Base-by-base conservation (phyloP, 2,329 filamentous ascomycete species). In the Diplodia mutila region DNA sequence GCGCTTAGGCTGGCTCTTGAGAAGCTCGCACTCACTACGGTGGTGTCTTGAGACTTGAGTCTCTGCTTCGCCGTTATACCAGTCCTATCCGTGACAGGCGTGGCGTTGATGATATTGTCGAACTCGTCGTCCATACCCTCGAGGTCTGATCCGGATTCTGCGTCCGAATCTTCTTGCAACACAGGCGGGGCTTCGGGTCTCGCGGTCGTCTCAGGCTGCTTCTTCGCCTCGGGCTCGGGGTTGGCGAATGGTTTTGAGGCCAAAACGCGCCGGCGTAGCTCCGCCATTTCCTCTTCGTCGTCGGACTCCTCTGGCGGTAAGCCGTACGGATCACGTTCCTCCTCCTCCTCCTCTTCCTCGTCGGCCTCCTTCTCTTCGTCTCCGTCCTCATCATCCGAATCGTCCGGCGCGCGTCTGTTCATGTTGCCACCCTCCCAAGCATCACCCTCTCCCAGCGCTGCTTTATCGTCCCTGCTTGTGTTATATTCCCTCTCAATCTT, bases 361-460 rank as follows among this genome's bases (percentile, higher is more conserved):
- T 84, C 82, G 0, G 84, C 78, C 4, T 80, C 79, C 67, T 76
- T 69, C 61, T 77, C 53, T 49, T 76, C 77, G 3, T 79, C 76
- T 69, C 82, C 82, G 6, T 86, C 85, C 1, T 88, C 87, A 4
- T 88, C 85, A 7, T 77, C 75, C n/a, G 78, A 75, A 67, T 80
- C 72, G 66, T 79, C 74, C 70, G 80, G 73, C 70, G 75, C 79
- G 73, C 86, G 81, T 69, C 91, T 85, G 75, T 98, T 98, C 73
- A 90, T 88, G 74, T 98, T 98, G 7, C 94, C 94, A 12, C 88
- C 90, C n/a, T 89, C 91, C 95, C 94, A 98, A 68, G 92, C 89
- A 80, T 97, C 93, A 65, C 89, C 87, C 52, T 81, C 83, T 1
- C 71, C 80, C 21, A 81, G 82, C 21, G 85, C 85, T 34, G 87